Conservation (phyloP, 2,329 filamentous ascomycete genomes). For the Epicoccum sorghinum region DNA sequence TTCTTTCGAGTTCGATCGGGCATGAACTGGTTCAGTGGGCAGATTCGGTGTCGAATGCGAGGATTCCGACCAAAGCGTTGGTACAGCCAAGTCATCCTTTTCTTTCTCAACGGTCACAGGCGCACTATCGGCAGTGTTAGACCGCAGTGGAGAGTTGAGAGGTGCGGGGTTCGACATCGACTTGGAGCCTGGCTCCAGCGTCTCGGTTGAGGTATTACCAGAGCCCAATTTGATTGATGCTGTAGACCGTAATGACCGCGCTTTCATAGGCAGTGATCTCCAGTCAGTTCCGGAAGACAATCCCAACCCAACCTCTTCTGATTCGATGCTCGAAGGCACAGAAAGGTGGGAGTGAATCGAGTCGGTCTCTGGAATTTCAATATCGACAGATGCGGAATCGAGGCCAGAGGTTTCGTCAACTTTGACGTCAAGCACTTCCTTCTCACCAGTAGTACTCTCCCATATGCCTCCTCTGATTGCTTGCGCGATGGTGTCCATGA, state of each 20-base stretch:
- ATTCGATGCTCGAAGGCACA: slow-evolving; percentile 28
- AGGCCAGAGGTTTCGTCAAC: slow-evolving; percentile 12
- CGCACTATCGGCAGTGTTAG: slow-evolving; percentile 24
- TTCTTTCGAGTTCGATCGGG: slow-evolving; percentile 23
- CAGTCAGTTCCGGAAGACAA: slow-evolving; percentile 35
- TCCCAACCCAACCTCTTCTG: slow-evolving; percentile 25
- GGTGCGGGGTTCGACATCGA: slow-evolving; percentile 63
- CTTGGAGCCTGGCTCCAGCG: slow-evolving; percentile 65
- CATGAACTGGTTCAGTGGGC: slow-evolving; percentile 14
- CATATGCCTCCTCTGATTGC: slow-evolving; percentile 86
- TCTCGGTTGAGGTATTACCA: slow-evolving; percentile 65
- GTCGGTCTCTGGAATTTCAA: slow-evolving; percentile 30
- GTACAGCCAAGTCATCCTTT: slow-evolving; percentile 23
- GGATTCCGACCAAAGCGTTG: slow-evolving; percentile 35
- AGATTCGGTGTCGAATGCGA: slow-evolving; percentile 18
- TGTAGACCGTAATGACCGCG: slow-evolving; percentile 64
- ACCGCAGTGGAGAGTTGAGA: slow-evolving; percentile 54
- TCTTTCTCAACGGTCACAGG: slow-evolving; percentile 20
- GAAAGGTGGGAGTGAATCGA: slow-evolving; percentile 29
- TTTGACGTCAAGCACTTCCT: slow-evolving; percentile 22
- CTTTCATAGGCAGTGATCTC: slow-evolving; percentile 40
- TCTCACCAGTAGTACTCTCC: slow-evolving; percentile 47
- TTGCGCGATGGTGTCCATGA: slow-evolving; percentile 80
- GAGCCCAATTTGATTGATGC: slow-evolving; percentile 72
- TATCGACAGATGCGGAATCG: slow-evolving; percentile 22